Percentiles rank a stretch among this genome's conserved stretches.
Evolutionary conservation across 768 basidiomycete genomes (phyloP).

Genomic region (Pholiota conissans): DNA sequence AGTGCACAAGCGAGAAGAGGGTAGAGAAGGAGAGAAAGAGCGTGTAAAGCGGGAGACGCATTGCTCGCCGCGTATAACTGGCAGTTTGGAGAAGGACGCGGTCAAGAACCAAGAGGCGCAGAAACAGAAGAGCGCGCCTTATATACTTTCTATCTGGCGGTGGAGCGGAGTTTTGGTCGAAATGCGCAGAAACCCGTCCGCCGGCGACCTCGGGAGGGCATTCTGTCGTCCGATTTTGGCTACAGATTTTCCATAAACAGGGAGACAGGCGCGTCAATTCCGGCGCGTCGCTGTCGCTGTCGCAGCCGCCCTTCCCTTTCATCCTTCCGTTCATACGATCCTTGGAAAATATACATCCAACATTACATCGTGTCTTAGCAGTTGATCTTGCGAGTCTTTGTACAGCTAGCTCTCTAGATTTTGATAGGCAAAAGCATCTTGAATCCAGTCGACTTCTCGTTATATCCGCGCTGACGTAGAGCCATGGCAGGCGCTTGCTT

Average conservation of each 20-base stretch:
- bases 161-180: slow-evolving; percentile 9
- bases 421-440: not conserved
- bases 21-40: slow-evolving; percentile 23
- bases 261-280: not conserved
- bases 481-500: too few species aligned
- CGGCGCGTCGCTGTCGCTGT: not conserved
- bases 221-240: not conserved
- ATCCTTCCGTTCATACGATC: not conserved
- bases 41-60: slow-evolving; percentile 28
- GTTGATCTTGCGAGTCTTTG: not conserved
- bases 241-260: slow-evolving; percentile 1
- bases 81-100: not conserved
- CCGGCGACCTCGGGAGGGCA: not conserved
- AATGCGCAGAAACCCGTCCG: not conserved
- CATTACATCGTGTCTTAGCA: not conserved
- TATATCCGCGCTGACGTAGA: not conserved
- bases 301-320: not conserved
- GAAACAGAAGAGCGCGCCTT: slow-evolving; percentile 8
- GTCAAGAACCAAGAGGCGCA: slow-evolving; percentile 10
- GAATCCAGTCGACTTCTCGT: not conserved
- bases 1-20: slow-evolving; percentile 16
- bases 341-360: not conserved
- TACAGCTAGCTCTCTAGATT: not conserved
- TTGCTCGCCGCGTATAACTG: slow-evolving; percentile 12
- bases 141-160: not conserved